A percentile compares a stretch with the other conserved stretches of the same genome.
These are phyloP conservation scores for Aspergillus oerlinghausenensis DNA, from an alignment of 2,329 filamentous ascomycete genomes.

Conservation along the genomic window DNA sequence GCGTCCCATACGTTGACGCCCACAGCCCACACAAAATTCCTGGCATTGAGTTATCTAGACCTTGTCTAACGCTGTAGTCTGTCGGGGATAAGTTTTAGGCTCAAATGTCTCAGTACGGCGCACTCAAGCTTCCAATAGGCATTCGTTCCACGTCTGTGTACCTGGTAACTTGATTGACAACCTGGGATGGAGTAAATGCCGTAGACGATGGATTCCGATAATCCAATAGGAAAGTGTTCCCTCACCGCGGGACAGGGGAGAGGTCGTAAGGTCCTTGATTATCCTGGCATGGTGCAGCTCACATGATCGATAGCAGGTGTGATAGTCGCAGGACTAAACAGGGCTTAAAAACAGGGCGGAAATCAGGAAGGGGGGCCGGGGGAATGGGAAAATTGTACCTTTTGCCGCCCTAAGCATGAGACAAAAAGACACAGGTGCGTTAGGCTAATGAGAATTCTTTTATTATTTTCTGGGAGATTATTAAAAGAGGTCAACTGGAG, in stretches of 20 bases:
- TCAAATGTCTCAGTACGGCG: not conserved
- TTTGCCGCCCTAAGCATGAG: not conserved
- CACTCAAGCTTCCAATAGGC: not conserved
- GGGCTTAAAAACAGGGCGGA: conserved; percentile 1
- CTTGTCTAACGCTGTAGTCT: not conserved
- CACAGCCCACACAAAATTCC: not conserved
- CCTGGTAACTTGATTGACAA: not conserved
- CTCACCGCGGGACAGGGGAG: conserved; percentile 8
- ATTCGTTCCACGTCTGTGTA: not conserved
- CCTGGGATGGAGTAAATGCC: conserved; percentile 1
- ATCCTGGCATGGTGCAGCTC: conserved; percentile 16
- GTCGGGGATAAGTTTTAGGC: not conserved
- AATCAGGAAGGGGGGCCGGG: not conserved
- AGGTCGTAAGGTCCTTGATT: conserved; percentile 12
- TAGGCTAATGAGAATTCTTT: not conserved
- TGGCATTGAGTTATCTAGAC: not conserved
- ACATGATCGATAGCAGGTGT: conserved; percentile 8
- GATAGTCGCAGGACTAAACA: conserved; percentile 1
- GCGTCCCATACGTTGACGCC: no score
- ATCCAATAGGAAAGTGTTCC: conserved; percentile 9
- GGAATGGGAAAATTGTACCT: not conserved
- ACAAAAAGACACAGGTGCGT: conserved; percentile 2
- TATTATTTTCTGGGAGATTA: not conserved
- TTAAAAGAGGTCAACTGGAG: not conserved
- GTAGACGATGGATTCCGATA: not conserved